These are phyloP conservation scores for Nemania sp. DNA, from an alignment of 2,329 filamentous ascomycete species.

Conservation along the genomic window DNA sequence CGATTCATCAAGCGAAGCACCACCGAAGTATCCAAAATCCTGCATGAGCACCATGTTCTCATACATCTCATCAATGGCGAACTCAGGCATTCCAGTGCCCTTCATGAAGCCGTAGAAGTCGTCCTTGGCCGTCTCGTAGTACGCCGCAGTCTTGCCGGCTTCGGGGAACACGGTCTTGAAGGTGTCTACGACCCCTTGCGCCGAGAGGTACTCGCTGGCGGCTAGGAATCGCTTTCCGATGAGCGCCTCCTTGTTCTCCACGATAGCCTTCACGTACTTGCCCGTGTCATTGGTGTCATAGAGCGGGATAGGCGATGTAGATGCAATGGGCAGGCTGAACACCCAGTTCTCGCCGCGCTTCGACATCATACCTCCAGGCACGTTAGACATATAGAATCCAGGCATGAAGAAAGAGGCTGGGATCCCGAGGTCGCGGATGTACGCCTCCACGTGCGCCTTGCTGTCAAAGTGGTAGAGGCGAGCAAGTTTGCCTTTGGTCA, in stretches of 20 bases:
- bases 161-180: conserved; percentile 56
- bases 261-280: conserved; percentile 55
- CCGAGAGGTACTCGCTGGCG: conserved; percentile 58
- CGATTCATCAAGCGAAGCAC: conserved; percentile 56
- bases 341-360: conserved; percentile 52
- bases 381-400: conserved; percentile 66
- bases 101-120: conserved; percentile 56
- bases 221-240: conserved; percentile 59
- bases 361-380: conserved; percentile 50
- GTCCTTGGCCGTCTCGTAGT: conserved; percentile 54
- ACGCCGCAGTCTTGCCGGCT: conserved; percentile 54
- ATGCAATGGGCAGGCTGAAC: conserved; percentile 50
- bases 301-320: conserved; percentile 51
- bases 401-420: conserved; percentile 65
- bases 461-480: conserved; percentile 66
- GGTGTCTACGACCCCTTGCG: conserved; percentile 54
- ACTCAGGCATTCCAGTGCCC: conserved; percentile 54
- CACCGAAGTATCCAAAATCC: conserved; percentile 65
- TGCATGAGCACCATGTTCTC: conserved; percentile 66
- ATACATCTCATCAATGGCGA: conserved; percentile 61
- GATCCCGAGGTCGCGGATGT: conserved; percentile 61
- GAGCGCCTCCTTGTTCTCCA: conserved; percentile 52
- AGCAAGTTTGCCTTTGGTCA: conserved; percentile 55
- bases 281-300: conserved; percentile 55
- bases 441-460: conserved; percentile 67